Conservation (phyloP, 805 yeast genomes). For the Yamadazyma takamatsuzukensis region DNA sequence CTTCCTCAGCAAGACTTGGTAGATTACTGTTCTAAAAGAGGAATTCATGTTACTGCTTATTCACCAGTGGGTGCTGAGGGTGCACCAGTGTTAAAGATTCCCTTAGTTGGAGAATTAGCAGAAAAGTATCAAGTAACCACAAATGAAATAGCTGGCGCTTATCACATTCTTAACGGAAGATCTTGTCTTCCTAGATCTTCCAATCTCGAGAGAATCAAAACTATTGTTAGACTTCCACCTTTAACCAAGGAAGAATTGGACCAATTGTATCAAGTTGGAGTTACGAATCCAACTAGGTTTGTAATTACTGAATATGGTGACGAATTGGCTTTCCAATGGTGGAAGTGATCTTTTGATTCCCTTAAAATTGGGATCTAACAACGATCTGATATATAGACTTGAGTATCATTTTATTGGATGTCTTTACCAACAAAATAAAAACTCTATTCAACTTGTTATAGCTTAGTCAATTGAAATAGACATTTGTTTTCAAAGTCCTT, state of each 20-base stretch:
- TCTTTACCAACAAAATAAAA: too few relatives aligned
- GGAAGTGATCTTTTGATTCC: too few relatives aligned
- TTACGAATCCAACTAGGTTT: slow-evolving; percentile 25
- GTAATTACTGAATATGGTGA: slow-evolving; percentile 28
- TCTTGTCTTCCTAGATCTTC: slow-evolving; percentile 66
- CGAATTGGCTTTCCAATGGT: slow-evolving; percentile 30
- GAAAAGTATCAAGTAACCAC: slow-evolving; percentile 48
- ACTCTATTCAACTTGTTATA: too few relatives aligned
- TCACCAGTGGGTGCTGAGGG: slow-evolving; percentile 54
- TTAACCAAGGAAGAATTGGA: slow-evolving; percentile 33
- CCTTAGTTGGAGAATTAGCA: slow-evolving; percentile 49
- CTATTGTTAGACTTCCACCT: slow-evolving; percentile 27
- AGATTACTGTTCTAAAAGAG: slow-evolving; percentile 50
- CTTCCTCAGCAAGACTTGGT: slow-evolving; percentile 38
- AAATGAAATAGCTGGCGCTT: slow-evolving; percentile 58
- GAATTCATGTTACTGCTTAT: slow-evolving; percentile 65
- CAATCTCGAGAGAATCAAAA: slow-evolving; percentile 55
- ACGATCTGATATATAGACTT: too few relatives aligned
- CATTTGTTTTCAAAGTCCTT: too few relatives aligned
- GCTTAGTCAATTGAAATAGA: too few relatives aligned
- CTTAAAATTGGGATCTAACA: too few relatives aligned
- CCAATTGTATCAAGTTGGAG: slow-evolving; percentile 24
- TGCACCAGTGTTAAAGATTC: slow-evolving; percentile 56
- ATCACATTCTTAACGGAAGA: slow-evolving; percentile 57
- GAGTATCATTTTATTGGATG: too few relatives aligned